Conservation (phyloP, 139 green algal species). For the Coccomyxa sp. region DNA sequence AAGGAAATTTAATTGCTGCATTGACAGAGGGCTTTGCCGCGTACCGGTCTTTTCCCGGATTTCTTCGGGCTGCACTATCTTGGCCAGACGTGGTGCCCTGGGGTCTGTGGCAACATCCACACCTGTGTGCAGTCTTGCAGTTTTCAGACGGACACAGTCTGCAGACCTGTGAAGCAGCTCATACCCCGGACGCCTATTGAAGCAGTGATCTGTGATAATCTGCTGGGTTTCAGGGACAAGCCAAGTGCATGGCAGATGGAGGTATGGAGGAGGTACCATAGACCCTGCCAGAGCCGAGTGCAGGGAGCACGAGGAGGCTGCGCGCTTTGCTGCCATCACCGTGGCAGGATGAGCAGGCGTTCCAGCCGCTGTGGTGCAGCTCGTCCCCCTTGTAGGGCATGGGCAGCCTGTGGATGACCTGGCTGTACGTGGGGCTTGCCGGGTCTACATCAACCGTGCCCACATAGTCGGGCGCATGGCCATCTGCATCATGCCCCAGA, state of each 20-base stretch:
- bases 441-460: conserved; percentile 63
- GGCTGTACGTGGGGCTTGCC: conserved; percentile 25
- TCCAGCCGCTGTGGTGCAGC: conserved; percentile 72
- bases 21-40: no score
- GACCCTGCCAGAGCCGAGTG: conserved; percentile 25
- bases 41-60: conserved; percentile 36
- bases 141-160: background rate
- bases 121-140: conserved; percentile 19
- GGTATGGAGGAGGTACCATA: conserved; percentile 22
- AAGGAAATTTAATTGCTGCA: background rate
- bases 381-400: conserved; percentile 72
- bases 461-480: conserved; percentile 79
- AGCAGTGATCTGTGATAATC: background rate
- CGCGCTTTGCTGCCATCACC: conserved; percentile 39
- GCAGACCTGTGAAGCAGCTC: background rate
- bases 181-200: background rate
- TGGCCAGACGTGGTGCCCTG: conserved; percentile 40
- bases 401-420: conserved; percentile 66
- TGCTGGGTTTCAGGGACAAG: background rate
- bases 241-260: background rate
- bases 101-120: conserved; percentile 57
- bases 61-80: conserved; percentile 51
- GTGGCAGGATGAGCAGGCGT: conserved; percentile 67
- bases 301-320: conserved; percentile 62
- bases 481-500: no score